A percentile compares a stretch with the other conserved stretches of the same genome.
These are phyloP conservation scores for Macrophomina pseudophaseolina DNA, from an alignment of 2,329 filamentous ascomycete genomes.

Conservation along the genomic window DNA sequence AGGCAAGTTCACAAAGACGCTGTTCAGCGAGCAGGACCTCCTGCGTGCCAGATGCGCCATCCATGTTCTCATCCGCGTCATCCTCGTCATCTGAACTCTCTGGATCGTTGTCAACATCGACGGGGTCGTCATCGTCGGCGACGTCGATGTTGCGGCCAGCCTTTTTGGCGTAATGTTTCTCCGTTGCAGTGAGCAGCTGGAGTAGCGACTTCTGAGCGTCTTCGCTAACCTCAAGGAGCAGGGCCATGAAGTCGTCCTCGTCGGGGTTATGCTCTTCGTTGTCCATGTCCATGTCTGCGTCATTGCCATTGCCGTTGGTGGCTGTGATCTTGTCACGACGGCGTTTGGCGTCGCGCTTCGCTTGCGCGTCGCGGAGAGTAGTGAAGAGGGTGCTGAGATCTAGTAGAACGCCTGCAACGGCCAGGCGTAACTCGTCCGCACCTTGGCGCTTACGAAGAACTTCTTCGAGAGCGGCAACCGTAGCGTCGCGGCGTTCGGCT, in stretches of 20 bases:
- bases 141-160: constrained; percentile 38
- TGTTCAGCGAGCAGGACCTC: constrained; percentile 74
- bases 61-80: constrained; percentile 40
- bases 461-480: constrained; percentile 53
- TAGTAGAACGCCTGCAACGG: constrained; percentile 75
- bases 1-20: constrained; percentile 81
- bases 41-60: constrained; percentile 62
- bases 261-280: constrained; percentile 49
- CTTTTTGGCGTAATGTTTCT: constrained; percentile 64
- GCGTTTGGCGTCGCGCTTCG: constrained; percentile 36
- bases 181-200: constrained; percentile 76
- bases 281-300: constrained; percentile 28
- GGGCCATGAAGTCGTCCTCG: constrained; percentile 60
- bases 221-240: constrained; percentile 72
- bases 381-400: constrained; percentile 83
- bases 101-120: constrained; percentile 70
- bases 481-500: constrained; percentile 57
- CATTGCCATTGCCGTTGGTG: constrained; percentile 34
- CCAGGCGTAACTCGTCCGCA: constrained; percentile 78
- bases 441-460: constrained; percentile 60
- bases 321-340: constrained; percentile 2
- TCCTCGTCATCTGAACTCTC: constrained; percentile 62
- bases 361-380: constrained; percentile 60
- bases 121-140: constrained; percentile 70
- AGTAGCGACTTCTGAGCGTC: constrained; percentile 70